Conservation (phyloP, 352 stramenopile genomes). For the Albugo candida region DNA sequence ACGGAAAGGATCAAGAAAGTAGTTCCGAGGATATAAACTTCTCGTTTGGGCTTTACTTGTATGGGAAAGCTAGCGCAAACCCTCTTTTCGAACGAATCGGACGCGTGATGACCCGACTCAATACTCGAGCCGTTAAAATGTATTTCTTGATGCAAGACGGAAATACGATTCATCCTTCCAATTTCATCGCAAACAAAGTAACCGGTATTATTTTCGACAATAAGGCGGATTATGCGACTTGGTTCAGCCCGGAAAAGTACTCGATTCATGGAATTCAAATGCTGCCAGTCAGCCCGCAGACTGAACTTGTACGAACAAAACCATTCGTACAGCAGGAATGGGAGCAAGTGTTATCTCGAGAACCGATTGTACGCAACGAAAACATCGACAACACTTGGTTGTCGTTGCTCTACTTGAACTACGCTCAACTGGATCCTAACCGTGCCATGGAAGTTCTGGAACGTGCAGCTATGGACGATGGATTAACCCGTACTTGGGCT, state of each 20-base stretch:
- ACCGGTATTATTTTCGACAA: constrained; percentile 59
- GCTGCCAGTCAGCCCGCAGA: constrained; percentile 36
- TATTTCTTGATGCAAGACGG: constrained; percentile 36
- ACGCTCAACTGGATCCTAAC: constrained; percentile 29
- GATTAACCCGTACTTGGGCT: constrained; percentile 61
- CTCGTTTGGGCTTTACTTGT: constrained; percentile 23
- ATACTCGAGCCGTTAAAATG: constrained; percentile 26
- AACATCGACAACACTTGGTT: constrained; percentile 37
- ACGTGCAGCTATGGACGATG: constrained; percentile 39
- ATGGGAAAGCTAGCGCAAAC: constrained; percentile 23
- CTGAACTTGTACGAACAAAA: constrained; percentile 27
- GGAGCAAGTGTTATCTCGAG: constrained; percentile 27
- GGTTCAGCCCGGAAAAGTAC: constrained; percentile 42
- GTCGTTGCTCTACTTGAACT: constrained; percentile 54
- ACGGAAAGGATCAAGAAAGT: constrained; percentile 55
- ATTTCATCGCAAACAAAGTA: constrained; percentile 34
- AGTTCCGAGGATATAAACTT: constrained; percentile 54
- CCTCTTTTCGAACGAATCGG: constrained; percentile 12
- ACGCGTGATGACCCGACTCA: constrained; percentile 29
- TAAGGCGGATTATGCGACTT: constrained; percentile 51
- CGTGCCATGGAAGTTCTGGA: constrained; percentile 30
- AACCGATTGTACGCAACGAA: constrained; percentile 24
- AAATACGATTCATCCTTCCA: constrained; percentile 24
- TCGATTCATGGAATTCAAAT: constrained; percentile 70
- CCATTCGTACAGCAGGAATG: constrained; percentile 41